Conservation (phyloP, 1,139 yeast genomes). For the Geotrichum aggregatum region DNA sequence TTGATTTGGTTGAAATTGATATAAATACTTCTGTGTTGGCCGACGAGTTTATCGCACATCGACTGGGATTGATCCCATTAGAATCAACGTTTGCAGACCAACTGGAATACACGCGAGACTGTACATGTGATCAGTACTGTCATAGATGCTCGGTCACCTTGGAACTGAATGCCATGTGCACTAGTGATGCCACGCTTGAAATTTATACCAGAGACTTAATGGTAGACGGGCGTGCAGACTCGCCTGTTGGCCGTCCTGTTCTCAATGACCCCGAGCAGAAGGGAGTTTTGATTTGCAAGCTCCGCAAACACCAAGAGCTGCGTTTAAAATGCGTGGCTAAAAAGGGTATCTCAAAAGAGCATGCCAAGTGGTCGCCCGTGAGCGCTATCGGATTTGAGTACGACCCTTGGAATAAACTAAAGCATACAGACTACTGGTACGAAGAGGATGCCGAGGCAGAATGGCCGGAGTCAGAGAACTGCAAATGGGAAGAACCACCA, state of each 20-base stretch:
- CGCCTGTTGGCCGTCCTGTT: constrained; percentile 69
- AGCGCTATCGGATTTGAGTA: constrained; percentile 97
- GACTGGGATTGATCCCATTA: constrained; percentile 87
- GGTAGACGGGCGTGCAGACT: constrained; percentile 37
- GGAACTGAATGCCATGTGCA: constrained; percentile 81
- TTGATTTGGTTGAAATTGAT: constrained; percentile 92
- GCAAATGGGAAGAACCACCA: constrained; percentile 96
- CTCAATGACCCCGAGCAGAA: constrained; percentile 67
- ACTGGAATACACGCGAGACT: constrained; percentile 73
- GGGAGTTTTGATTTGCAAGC: constrained; percentile 86
- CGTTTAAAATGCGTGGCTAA: constrained; percentile 89
- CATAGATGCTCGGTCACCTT: constrained; percentile 88
- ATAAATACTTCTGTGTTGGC: constrained; percentile 91
- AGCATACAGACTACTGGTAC: constrained; percentile 95
- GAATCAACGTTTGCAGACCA: constrained; percentile 76
- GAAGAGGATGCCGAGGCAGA: constrained; percentile 84
- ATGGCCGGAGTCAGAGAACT: constrained; percentile 87
- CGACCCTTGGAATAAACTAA: constrained; percentile 98
- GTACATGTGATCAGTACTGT: constrained; percentile 97
- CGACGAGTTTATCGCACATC: constrained; percentile 90
- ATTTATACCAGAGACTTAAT: constrained; percentile 81
- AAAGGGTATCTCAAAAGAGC: constrained; percentile 97
- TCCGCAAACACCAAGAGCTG: constrained; percentile 89
- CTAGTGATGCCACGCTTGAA: constrained; percentile 79
- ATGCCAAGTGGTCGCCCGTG: constrained; percentile 97